Conservation (phyloP, 2,329 filamentous ascomycete species). For the Alternaria sp. region DNA sequence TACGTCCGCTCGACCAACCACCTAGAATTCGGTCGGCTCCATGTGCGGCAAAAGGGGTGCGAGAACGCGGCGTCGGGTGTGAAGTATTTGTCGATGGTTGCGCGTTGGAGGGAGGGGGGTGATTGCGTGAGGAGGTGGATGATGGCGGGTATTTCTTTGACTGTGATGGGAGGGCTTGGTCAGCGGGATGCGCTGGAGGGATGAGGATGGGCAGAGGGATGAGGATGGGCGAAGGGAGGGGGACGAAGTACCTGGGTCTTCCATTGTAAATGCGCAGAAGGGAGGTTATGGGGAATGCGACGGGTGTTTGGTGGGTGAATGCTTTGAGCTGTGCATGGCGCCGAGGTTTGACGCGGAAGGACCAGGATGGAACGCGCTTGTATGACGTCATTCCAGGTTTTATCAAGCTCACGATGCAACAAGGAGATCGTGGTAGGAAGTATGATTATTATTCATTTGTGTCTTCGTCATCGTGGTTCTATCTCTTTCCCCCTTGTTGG, state of each 20-base stretch:
- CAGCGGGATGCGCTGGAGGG: background rate
- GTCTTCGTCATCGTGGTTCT: background rate
- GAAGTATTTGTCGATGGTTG: slow-evolving; percentile 75
- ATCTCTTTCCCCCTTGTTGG: background rate
- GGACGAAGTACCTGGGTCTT: slow-evolving; percentile 37
- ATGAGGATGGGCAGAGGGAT: too few species aligned
- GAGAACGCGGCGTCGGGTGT: slow-evolving; percentile 73
- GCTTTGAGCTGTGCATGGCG: background rate
- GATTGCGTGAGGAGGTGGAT: slow-evolving; percentile 74
- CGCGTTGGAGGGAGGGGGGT: slow-evolving; percentile 68
- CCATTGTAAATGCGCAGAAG: slow-evolving; percentile 8
- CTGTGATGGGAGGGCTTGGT: slow-evolving; percentile 28
- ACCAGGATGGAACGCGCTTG: background rate
- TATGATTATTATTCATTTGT: background rate
- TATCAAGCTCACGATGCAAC: background rate
- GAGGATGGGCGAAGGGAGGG: background rate
- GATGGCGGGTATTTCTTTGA: slow-evolving; percentile 67
- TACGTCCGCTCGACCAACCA: slow-evolving; percentile 73
- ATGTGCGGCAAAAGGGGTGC: slow-evolving; percentile 78
- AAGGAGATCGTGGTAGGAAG: background rate
- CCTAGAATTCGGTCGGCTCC: slow-evolving; percentile 66
- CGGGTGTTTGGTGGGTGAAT: background rate
- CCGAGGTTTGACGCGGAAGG: background rate
- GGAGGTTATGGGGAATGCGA: background rate
- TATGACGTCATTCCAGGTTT: slow-evolving; percentile 14